phyloP scores from a whole-genome alignment of 2,329 filamentous ascomycete species.

The Aspergillus pseudotamarii region DNA sequence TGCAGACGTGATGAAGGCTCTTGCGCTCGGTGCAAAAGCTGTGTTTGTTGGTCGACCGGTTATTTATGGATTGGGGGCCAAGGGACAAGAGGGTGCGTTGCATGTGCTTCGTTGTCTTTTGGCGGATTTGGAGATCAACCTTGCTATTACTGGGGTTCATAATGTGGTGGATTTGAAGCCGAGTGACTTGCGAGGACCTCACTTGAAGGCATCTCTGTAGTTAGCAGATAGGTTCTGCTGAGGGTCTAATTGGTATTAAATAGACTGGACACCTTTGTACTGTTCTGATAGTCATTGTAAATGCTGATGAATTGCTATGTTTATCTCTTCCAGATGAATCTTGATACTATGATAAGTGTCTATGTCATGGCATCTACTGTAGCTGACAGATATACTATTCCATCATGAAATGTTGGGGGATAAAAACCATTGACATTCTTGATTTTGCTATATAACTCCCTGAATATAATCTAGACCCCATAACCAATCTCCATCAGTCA shows the following conservation, averaged over 20 bases:
- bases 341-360: too few species aligned
- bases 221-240: background rate
- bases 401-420: too few species aligned
- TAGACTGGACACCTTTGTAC: too few species aligned
- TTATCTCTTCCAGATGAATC: too few species aligned
- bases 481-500: too few species aligned
- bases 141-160: background rate
- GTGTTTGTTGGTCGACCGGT: conserved; percentile 10
- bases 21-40: conserved; percentile 7
- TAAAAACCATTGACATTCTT: too few species aligned
- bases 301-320: too few species aligned
- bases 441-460: too few species aligned
- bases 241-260: background rate
- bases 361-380: too few species aligned
- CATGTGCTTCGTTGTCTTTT: conserved; percentile 5
- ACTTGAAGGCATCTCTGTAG: background rate
- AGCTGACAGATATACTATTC: too few species aligned
- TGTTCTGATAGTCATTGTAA: too few species aligned
- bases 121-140: conserved; percentile 3
- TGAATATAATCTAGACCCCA: too few species aligned
- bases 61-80: conserved; percentile 8
- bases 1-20: conserved; percentile 9
- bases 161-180: background rate
- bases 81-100: background rate
- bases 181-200: background rate